Conservation (phyloP, 768 basidiomycete species). For the Amanita polypyramis region DNA sequence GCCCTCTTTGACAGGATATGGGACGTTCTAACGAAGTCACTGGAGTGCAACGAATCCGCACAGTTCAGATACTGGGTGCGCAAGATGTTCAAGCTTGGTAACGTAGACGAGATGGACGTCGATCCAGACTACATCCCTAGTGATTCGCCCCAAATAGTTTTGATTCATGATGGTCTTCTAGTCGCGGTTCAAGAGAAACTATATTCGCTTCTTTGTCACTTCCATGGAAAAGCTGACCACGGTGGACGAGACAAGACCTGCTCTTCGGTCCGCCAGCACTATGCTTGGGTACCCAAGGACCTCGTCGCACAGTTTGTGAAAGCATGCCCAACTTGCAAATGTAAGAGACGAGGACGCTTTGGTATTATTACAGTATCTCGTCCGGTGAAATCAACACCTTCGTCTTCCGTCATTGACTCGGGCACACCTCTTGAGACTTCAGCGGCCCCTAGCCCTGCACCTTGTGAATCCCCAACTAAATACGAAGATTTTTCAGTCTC, state of each 20-base stretch:
- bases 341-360: constrained; percentile 28
- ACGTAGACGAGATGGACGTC: constrained; percentile 9
- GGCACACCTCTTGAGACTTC: neutral
- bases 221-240: constrained; percentile 55
- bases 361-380: constrained; percentile 12
- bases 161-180: constrained; percentile 62
- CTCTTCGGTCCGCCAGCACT: constrained; percentile 51
- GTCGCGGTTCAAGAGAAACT: constrained; percentile 73
- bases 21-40: constrained; percentile 49
- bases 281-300: constrained; percentile 81
- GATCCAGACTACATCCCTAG: neutral
- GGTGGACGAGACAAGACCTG: constrained; percentile 77
- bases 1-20: constrained; percentile 63
- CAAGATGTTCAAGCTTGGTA: constrained; percentile 57
- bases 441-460: neutral
- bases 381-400: neutral
- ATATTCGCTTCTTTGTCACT: constrained; percentile 68
- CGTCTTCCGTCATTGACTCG: neutral
- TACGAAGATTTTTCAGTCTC: too few species aligned
- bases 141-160: constrained; percentile 22
- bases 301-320: constrained; percentile 72
- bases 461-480: neutral
- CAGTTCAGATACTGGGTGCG: constrained; percentile 81
- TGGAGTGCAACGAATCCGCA: constrained; percentile 36
- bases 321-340: constrained; percentile 65